Percentiles rank a stretch among this genome's conserved stretches.
These are phyloP conservation scores for Helianthus tuberosus DNA, from an alignment of 129 eudicot species.

Conservation along the genomic window DNA sequence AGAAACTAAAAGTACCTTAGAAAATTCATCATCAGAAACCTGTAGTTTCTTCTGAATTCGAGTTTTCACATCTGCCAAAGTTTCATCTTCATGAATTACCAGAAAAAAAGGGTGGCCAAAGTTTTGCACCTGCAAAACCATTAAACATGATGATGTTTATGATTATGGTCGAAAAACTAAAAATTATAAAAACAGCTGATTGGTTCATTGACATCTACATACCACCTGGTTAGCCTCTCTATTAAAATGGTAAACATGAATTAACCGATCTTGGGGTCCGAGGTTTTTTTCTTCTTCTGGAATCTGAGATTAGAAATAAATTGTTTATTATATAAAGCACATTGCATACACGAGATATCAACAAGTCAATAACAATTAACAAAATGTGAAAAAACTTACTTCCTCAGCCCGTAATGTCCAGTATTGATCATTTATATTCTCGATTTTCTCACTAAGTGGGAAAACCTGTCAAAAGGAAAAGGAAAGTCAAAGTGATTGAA, in stretches of 20 bases:
- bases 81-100: slow-evolving; percentile 80
- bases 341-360: background rate
- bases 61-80: slow-evolving; percentile 75
- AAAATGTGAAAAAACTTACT: slow-evolving; percentile 31
- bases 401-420: slow-evolving; percentile 99
- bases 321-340: background rate
- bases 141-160: slow-evolving; percentile 19
- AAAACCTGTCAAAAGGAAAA: slow-evolving; percentile 59
- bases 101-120: slow-evolving; percentile 96
- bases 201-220: slow-evolving; percentile 15
- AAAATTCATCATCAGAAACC: slow-evolving; percentile 84
- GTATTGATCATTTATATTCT: slow-evolving; percentile 94
- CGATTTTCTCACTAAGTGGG: slow-evolving; percentile 74
- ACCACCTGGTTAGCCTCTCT: slow-evolving; percentile 90
- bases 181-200: background rate
- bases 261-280: slow-evolving; percentile 76
- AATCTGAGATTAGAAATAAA: slow-evolving; percentile 44
- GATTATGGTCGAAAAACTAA: background rate
- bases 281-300: slow-evolving; percentile 95
- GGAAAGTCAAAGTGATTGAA: background rate
- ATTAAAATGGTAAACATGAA: slow-evolving; percentile 95
- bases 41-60: slow-evolving; percentile 89
- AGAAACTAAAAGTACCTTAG: slow-evolving; percentile 54
- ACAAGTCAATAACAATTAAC: background rate
- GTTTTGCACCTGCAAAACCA: slow-evolving; percentile 68